Evolutionary conservation across 495 filamentous ascomycete species (phyloP).

Genomic region (Trichoderma reesei): DNA sequence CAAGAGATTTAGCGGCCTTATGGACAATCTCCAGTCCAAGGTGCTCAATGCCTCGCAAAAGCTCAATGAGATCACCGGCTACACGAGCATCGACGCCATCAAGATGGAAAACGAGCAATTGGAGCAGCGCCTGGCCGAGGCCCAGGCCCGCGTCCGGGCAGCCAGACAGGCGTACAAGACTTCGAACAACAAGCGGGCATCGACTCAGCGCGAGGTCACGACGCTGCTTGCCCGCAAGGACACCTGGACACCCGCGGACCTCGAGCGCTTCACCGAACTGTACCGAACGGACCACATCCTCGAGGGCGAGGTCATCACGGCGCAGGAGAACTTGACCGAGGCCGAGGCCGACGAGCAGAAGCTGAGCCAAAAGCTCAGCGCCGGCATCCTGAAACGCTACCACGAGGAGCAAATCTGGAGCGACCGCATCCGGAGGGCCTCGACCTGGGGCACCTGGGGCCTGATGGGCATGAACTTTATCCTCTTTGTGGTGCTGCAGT

Average conservation of each 20-base stretch:
- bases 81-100: constrained; percentile 81
- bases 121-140: constrained; percentile 55
- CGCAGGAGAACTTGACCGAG: constrained; percentile 57
- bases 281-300: constrained; percentile 90
- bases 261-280: constrained; percentile 88
- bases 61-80: constrained; percentile 89
- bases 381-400: constrained; percentile 77
- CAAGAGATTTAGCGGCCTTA: constrained; percentile 63
- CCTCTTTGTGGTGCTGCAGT: constrained; percentile 78
- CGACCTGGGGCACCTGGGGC: constrained; percentile 96
- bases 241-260: constrained; percentile 74
- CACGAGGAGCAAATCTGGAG: constrained; percentile 99
- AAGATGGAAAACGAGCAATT: constrained; percentile 62
- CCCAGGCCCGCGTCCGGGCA: constrained; percentile 53
- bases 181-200: constrained; percentile 66
- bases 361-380: constrained; percentile 59
- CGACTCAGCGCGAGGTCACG: constrained; percentile 92
- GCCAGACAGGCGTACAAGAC: constrained; percentile 68
- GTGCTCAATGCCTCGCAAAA: constrained; percentile 75
- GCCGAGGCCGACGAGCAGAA: constrained; percentile 73
- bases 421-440: constrained; percentile 91
- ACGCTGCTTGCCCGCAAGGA: constrained; percentile 88
- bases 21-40: constrained; percentile 83
- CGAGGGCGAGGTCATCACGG: constrained; percentile 73
- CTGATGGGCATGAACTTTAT: constrained; percentile 94